These are phyloP conservation scores for Pseudomassariella vexata DNA, from an alignment of 2,329 filamentous ascomycete species.

Conservation along the genomic window DNA sequence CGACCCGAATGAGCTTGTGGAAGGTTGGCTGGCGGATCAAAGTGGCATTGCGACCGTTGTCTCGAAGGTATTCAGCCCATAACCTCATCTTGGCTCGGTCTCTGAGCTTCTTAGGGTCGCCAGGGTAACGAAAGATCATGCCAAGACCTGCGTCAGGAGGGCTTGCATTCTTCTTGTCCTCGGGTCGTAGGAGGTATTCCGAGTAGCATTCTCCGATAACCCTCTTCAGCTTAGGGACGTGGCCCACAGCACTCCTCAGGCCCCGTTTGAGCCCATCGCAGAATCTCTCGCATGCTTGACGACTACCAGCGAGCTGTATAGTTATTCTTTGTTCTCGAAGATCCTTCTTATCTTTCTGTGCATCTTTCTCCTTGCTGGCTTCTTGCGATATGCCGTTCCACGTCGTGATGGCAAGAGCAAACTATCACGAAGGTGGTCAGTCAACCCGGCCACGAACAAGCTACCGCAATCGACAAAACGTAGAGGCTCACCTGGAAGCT, in stretches of 20 bases:
- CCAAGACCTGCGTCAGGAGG: constrained; percentile 91
- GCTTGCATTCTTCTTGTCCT: constrained; percentile 54
- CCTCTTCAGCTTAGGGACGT: constrained; percentile 75
- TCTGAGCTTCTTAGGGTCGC: constrained; percentile 86
- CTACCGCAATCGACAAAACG: constrained; percentile 4
- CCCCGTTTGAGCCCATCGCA: constrained; percentile 94
- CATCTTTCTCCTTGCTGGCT: constrained; percentile 34
- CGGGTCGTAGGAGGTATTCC: constrained; percentile 67
- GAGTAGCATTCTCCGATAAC: constrained; percentile 87
- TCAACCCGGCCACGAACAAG: constrained; percentile 3
- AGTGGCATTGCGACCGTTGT: constrained; percentile 90
- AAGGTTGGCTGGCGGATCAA: constrained; percentile 94
- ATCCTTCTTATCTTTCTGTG: constrained; percentile 33
- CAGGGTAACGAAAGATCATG: constrained; percentile 88
- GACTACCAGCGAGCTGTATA: constrained; percentile 82
- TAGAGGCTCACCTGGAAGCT: constrained; percentile 59
- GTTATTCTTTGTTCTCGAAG: constrained; percentile 76
- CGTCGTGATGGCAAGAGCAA: constrained; percentile 88
- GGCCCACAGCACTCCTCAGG: constrained; percentile 78
- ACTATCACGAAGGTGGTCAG: constrained; percentile 38
- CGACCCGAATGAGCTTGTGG: constrained; percentile 93
- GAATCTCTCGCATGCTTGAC: constrained; percentile 87
- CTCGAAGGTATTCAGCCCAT: constrained; percentile 93
- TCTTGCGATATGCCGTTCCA: constrained; percentile 73
- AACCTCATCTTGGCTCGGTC: constrained; percentile 96